Conservation (phyloP, 768 basidiomycete species). For the Lactarius vividus region DNA sequence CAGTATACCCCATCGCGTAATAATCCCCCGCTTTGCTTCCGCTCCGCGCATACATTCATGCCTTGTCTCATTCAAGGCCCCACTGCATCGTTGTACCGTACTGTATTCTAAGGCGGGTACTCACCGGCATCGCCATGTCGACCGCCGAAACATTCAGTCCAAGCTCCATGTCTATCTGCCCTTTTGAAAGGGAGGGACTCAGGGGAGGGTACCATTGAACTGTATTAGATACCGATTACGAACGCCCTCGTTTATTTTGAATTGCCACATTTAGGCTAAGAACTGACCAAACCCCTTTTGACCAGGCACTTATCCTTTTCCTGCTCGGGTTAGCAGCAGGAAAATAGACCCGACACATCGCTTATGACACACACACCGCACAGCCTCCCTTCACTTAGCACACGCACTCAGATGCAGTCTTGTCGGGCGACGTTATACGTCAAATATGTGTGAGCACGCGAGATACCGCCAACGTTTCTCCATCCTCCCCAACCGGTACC, state of each 20-base stretch:
- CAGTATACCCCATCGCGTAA: conserved; percentile 11
- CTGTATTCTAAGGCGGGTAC: not conserved
- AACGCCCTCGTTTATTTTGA: conserved; percentile 14
- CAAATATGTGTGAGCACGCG: conserved; percentile 12
- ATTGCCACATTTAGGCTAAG: conserved; percentile 17
- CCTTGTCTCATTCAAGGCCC: not conserved
- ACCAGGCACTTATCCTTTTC: conserved; percentile 26
- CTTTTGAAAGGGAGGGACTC: not conserved
- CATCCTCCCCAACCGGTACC: not conserved
- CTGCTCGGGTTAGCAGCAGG: conserved; percentile 20
- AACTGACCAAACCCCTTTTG: conserved; percentile 12
- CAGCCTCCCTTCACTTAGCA: conserved; percentile 4
- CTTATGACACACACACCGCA: conserved; percentile 20
- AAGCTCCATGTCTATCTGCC: not conserved
- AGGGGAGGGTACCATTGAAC: not conserved
- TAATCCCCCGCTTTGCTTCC: conserved; percentile 25
- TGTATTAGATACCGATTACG: not conserved
- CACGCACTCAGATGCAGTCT: not conserved
- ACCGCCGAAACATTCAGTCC: not conserved
- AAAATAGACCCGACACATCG: not conserved
- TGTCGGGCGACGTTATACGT: not conserved
- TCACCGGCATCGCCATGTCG: not conserved
- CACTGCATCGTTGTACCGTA: not conserved
- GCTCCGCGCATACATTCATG: conserved; percentile 9
- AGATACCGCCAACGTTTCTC: conserved; percentile 9